phyloP scores from a whole-genome alignment of 2,329 filamentous ascomycete genomes.

The Pestalotiopsis fici region DNA sequence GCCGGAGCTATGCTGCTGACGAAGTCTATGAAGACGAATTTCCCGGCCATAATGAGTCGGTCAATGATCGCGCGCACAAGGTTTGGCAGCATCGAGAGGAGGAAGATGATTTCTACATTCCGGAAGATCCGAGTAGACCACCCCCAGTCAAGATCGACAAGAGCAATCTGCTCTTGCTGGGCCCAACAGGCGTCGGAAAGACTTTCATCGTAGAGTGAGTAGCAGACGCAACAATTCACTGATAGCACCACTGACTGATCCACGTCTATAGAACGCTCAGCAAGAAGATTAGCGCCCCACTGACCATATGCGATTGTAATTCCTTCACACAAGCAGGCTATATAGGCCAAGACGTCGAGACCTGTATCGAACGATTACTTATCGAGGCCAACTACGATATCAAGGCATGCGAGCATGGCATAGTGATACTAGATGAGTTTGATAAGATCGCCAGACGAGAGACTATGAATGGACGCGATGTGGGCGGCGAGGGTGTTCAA shows the following conservation, averaged over 20 bases:
- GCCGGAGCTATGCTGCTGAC: conserved; percentile 34
- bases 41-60: conserved; percentile 50
- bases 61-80: conserved; percentile 40
- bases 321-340: conserved; percentile 96
- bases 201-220: conserved; percentile 81
- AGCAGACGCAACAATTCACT: not conserved
- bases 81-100: conserved; percentile 28
- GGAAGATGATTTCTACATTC: conserved; percentile 46
- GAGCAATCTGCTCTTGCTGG: conserved; percentile 88
- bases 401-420: conserved; percentile 81
- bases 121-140: conserved; percentile 45
- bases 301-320: conserved; percentile 94
- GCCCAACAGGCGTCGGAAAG: conserved; percentile 93
- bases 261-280: conserved; percentile 72
- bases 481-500: conserved; percentile 94
- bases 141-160: conserved; percentile 80
- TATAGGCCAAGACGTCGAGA: conserved; percentile 96
- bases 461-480: conserved; percentile 86
- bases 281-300: conserved; percentile 90
- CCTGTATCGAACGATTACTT: conserved; percentile 86
- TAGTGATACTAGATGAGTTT: conserved; percentile 94
- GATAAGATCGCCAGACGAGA: conserved; percentile 94
- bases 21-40: conserved; percentile 52
- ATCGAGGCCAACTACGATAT: conserved; percentile 90
- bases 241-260: conserved; percentile 14